Percentiles rank a stretch among this genome's conserved stretches.
These are phyloP conservation scores for Scenedesmus sp. DNA, from an alignment of 163 green algal genomes.

Conservation along the genomic window DNA sequence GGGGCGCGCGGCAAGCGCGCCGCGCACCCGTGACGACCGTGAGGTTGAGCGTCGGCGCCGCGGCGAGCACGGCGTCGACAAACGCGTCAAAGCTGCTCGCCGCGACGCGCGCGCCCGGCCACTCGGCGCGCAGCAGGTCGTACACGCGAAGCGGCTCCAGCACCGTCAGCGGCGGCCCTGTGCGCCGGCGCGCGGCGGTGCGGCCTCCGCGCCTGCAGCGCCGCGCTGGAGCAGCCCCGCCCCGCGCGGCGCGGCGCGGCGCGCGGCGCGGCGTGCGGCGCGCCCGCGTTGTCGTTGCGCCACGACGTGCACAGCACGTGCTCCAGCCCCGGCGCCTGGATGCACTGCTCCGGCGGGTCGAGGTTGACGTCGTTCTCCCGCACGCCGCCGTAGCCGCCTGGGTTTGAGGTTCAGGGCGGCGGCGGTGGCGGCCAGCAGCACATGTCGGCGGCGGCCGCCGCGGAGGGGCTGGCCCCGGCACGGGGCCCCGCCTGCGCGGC, in stretches of 20 bases:
- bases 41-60: conserved; percentile 1
- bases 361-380: conserved; percentile 45
- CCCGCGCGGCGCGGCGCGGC: no score
- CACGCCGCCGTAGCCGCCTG: conserved; percentile 46
- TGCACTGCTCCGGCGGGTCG: conserved; percentile 59
- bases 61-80: conserved; percentile 40
- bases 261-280: not conserved
- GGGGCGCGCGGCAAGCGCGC: no score
- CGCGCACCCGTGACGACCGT: conserved; percentile 20
- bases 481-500: no score
- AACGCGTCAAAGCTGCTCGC: conserved; percentile 42
- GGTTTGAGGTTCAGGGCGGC: no score
- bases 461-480: no score
- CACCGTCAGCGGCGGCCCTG: conserved; percentile 24
- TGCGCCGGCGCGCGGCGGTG: no score
- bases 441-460: no score
- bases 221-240: no score
- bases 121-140: conserved; percentile 37
- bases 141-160: conserved; percentile 30
- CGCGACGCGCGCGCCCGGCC: not conserved
- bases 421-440: no score
- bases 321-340: conserved; percentile 54
- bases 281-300: conserved; percentile 69
- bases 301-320: conserved; percentile 67
- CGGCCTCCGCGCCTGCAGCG: no score